These are phyloP conservation scores for Suhomyces xylopsoci DNA, from an alignment of 805 yeast species.

Conservation along the genomic window DNA sequence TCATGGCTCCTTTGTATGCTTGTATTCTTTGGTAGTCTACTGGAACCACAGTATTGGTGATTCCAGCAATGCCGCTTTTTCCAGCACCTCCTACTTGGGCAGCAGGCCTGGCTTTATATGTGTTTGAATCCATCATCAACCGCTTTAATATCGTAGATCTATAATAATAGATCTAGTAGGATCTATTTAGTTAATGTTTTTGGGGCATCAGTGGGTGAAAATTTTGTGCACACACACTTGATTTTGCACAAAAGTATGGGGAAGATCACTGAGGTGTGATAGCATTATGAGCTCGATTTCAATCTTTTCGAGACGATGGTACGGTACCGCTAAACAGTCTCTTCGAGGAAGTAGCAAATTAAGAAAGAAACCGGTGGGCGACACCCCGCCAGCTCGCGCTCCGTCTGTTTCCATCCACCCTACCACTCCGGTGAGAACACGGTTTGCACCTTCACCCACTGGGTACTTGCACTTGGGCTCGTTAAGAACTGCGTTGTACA, in stretches of 20 bases:
- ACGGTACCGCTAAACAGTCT: background rate
- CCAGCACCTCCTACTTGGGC: background rate
- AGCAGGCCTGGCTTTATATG: background rate
- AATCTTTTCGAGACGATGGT: background rate
- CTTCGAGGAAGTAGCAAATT: background rate
- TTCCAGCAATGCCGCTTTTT: background rate
- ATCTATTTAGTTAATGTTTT: background rate
- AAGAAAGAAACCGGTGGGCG: background rate
- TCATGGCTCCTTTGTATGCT: conserved; percentile 33
- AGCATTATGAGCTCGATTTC: background rate
- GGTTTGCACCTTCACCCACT: conserved; percentile 98
- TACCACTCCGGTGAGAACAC: conserved; percentile 63
- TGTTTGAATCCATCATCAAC: background rate
- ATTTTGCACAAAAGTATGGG: background rate
- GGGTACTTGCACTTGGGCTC: conserved; percentile 95
- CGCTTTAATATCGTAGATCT: background rate
- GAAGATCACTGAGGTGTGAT: background rate
- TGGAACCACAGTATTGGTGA: conserved; percentile 1
- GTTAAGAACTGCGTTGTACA: conserved; percentile 86
- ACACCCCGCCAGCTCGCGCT: conserved; percentile 1
- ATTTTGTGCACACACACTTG: background rate
- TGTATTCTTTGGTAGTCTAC: conserved; percentile 9
- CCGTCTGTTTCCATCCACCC: conserved; percentile 37
- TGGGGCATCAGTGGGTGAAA: background rate
- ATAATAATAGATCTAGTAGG: background rate